phyloP scores from a whole-genome alignment of 352 stramenopile species.

The Globisporangium okanoganense region DNA sequence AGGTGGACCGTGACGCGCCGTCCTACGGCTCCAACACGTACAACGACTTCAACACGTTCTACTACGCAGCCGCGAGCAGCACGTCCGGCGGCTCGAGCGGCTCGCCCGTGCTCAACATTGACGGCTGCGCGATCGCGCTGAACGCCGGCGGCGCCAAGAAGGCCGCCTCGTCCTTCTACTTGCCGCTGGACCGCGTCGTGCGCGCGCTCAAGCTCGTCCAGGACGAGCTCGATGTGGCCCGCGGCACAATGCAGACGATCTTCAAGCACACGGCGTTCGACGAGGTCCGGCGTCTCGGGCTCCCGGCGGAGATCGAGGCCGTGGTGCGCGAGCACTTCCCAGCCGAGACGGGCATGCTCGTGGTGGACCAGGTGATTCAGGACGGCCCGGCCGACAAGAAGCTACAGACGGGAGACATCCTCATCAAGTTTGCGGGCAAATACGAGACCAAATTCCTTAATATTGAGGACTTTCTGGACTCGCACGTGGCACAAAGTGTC shows the following conservation, averaged over 20 bases:
- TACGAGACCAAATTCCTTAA: slow-evolving; percentile 81
- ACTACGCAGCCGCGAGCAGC: slow-evolving; percentile 84
- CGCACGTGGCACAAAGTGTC: slow-evolving; percentile 59
- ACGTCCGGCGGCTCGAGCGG: slow-evolving; percentile 88
- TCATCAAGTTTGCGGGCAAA: slow-evolving; percentile 74
- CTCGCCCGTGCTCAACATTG: slow-evolving; percentile 85
- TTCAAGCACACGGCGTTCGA: slow-evolving; percentile 89
- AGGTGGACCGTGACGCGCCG: slow-evolving; percentile 88
- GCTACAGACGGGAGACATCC: slow-evolving; percentile 82
- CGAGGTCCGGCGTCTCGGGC: slow-evolving; percentile 79
- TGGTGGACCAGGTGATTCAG: slow-evolving; percentile 87
- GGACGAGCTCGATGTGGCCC: slow-evolving; percentile 43
- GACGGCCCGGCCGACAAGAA: slow-evolving; percentile 65
- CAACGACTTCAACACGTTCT: slow-evolving; percentile 94
- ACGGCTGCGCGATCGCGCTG: slow-evolving; percentile 86
- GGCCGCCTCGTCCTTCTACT: slow-evolving; percentile 87
- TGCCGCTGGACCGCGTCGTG: slow-evolving; percentile 85
- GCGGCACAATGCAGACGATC: slow-evolving; percentile 86
- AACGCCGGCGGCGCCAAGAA: slow-evolving; percentile 90
- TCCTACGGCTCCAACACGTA: slow-evolving; percentile 85
- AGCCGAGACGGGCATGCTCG: slow-evolving; percentile 86
- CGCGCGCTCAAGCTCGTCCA: slow-evolving; percentile 72
- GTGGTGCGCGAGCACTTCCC: slow-evolving; percentile 68
- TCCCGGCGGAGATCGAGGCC: slow-evolving; percentile 62
- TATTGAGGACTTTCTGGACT: slow-evolving; percentile 79